Percentiles rank a stretch among this genome's conserved stretches.
Evolutionary conservation across 75 land plant genomes (phyloP).

Genomic region (Cryptomeria japonica): DNA sequence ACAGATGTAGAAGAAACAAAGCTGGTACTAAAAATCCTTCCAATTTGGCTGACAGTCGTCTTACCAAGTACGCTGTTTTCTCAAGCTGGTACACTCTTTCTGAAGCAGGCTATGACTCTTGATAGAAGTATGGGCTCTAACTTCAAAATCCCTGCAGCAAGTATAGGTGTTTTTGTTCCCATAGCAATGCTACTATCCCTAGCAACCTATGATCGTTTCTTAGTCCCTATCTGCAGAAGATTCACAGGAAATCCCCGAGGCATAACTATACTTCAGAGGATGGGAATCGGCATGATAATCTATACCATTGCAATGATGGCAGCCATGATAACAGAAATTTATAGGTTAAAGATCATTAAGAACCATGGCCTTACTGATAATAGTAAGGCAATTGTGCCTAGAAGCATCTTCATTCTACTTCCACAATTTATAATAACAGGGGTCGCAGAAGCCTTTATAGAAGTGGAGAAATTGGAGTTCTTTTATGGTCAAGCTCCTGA

Average conservation of each 20-base stretch:
- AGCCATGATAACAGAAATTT: constrained; percentile 35
- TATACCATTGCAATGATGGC: constrained; percentile 37
- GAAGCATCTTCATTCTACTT: no score
- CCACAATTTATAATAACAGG: no score
- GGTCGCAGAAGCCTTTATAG: no score
- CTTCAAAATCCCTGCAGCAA: constrained; percentile 74
- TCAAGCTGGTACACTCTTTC: constrained; percentile 67
- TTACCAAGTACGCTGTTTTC: constrained; percentile 59
- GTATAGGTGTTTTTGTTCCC: constrained; percentile 51
- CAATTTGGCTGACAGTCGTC: constrained; percentile 50
- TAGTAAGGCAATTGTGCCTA: neutral
- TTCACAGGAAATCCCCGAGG: constrained; percentile 54
- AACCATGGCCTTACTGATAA: neutral
- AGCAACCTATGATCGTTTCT: constrained; percentile 52
- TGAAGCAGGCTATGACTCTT: constrained; percentile 77
- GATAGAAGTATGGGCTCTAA: constrained; percentile 48
- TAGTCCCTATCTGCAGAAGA: constrained; percentile 37
- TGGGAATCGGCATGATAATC: constrained; percentile 48
- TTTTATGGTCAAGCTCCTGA: no score
- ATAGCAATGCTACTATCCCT: constrained; percentile 55
- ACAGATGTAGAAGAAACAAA: constrained; percentile 92
- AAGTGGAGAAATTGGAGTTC: no score
- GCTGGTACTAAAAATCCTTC: constrained; percentile 60
- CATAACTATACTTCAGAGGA: constrained; percentile 11
- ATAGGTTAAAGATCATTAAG: neutral